These are phyloP conservation scores for Allium sativum DNA, from an alignment of 106 monocot species.

Conservation along the genomic window DNA sequence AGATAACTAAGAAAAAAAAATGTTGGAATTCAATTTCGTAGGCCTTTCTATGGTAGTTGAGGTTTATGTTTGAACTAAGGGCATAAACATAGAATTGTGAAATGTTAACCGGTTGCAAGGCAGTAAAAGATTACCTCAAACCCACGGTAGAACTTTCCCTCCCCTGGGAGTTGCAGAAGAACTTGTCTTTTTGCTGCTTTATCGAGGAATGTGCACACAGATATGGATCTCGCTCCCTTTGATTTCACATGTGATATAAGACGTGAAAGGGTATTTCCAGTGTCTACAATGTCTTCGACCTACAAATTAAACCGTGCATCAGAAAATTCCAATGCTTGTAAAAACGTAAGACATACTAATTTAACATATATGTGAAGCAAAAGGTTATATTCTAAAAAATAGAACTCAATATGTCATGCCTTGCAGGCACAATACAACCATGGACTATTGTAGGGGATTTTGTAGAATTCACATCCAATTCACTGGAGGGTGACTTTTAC, in stretches of 20 bases:
- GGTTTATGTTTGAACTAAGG: background rate
- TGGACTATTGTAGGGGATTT: too few relatives aligned
- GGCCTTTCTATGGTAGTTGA: background rate
- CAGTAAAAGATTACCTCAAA: slow-evolving; percentile 51
- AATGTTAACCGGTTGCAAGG: background rate
- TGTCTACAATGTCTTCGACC: slow-evolving; percentile 97
- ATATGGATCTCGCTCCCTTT: slow-evolving; percentile 72
- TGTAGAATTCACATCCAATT: too few relatives aligned
- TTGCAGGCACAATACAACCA: too few relatives aligned
- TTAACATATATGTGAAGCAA: too few relatives aligned
- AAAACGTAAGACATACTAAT: too few relatives aligned
- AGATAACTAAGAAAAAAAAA: background rate
- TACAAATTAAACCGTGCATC: slow-evolving; percentile 13
- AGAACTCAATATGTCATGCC: too few relatives aligned
- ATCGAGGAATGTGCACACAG: slow-evolving; percentile 83
- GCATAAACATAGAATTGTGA: background rate
- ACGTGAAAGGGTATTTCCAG: slow-evolving; percentile 63
- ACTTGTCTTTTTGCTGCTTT: slow-evolving; percentile 76
- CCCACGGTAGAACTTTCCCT: slow-evolving; percentile 80
- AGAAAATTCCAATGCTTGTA: too few relatives aligned
- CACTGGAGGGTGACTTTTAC: too few relatives aligned
- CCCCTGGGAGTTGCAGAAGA: slow-evolving; percentile 52
- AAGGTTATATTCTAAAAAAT: too few relatives aligned
- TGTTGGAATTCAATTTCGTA: background rate
- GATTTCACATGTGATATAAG: slow-evolving; percentile 63